These are phyloP conservation scores for Lathyrus aphaca DNA, from an alignment of 306 rosid species.

Conservation along the genomic window DNA sequence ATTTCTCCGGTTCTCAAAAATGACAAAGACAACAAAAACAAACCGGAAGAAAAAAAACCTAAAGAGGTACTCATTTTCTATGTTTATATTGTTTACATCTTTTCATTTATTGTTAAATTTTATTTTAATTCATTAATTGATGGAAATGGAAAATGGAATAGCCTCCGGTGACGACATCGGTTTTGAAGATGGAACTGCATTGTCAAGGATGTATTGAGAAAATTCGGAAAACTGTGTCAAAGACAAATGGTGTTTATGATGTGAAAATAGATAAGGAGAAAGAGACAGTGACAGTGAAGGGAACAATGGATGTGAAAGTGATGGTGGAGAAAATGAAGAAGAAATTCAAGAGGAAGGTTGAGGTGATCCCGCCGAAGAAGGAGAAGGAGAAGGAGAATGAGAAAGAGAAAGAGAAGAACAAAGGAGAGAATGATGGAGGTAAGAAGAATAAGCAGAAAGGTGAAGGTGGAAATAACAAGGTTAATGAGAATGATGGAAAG, in stretches of 20 bases:
- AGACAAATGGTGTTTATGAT: slow-evolving; percentile 60
- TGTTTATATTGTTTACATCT: no score
- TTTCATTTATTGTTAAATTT: not conserved
- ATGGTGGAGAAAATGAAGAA: slow-evolving; percentile 47
- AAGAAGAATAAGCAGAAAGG: slow-evolving; percentile 45
- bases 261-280: slow-evolving; percentile 60
- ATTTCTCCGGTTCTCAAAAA: slow-evolving; percentile 57
- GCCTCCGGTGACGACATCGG: slow-evolving; percentile 65
- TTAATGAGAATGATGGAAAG: not conserved
- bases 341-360: slow-evolving; percentile 64
- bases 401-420: slow-evolving; percentile 6
- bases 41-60: slow-evolving; percentile 42
- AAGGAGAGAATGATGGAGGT: slow-evolving; percentile 26
- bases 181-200: slow-evolving; percentile 62
- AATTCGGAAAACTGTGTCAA: slow-evolving; percentile 47
- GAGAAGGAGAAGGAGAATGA: slow-evolving; percentile 32
- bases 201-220: slow-evolving; percentile 70
- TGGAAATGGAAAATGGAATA: slow-evolving; percentile 22
- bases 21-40: slow-evolving; percentile 43
- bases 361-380: slow-evolving; percentile 63
- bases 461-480: slow-evolving; percentile 27
- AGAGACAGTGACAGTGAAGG: slow-evolving; percentile 62
- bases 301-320: slow-evolving; percentile 65
- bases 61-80: slow-evolving; percentile 60
- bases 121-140: not conserved